These are phyloP conservation scores for Coleophoma eucalyptorum DNA, from an alignment of 2,329 filamentous ascomycete genomes.

Conservation along the genomic window DNA sequence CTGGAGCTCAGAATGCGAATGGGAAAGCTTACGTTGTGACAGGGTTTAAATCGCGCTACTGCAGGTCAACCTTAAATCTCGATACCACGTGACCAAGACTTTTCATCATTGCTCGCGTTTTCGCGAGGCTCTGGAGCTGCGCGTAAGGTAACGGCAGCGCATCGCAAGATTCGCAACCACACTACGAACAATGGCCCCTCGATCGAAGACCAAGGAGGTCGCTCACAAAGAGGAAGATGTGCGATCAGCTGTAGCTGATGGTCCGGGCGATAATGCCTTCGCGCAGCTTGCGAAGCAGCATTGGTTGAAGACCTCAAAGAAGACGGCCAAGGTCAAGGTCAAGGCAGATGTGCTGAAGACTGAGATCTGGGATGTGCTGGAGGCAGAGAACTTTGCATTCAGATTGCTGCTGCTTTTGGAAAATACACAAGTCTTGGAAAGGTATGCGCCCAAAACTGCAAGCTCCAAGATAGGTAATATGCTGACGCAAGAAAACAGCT, in stretches of 20 bases:
- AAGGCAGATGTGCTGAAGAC: slow-evolving; percentile 79
- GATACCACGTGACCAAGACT: not conserved
- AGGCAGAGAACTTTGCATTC: slow-evolving; percentile 74
- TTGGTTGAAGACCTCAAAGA: slow-evolving; percentile 70
- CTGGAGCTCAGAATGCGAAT: not conserved
- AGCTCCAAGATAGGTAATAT: too few species aligned
- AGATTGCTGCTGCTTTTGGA: slow-evolving; percentile 80
- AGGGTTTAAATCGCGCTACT: not conserved
- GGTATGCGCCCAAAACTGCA: slow-evolving; percentile 36
- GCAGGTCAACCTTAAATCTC: not conserved
- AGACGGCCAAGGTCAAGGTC: slow-evolving; percentile 63
- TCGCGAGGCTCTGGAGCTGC: not conserved
- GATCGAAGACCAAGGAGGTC: slow-evolving; percentile 21
- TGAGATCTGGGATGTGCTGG: slow-evolving; percentile 84
- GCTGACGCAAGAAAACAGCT: slow-evolving; percentile 46
- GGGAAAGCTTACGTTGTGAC: not conserved
- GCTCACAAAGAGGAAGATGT: slow-evolving; percentile 32
- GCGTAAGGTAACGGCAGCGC: slow-evolving; percentile 2
- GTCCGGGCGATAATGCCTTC: slow-evolving; percentile 69
- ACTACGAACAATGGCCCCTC: slow-evolving; percentile 24
- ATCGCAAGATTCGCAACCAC: slow-evolving; percentile 7
- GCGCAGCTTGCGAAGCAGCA: slow-evolving; percentile 76
- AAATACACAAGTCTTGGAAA: slow-evolving; percentile 85
- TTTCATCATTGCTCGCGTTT: not conserved
- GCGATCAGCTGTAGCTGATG: slow-evolving; percentile 62